Conservation (phyloP, 306 rosid genomes). For the Lathyrus aphaca region DNA sequence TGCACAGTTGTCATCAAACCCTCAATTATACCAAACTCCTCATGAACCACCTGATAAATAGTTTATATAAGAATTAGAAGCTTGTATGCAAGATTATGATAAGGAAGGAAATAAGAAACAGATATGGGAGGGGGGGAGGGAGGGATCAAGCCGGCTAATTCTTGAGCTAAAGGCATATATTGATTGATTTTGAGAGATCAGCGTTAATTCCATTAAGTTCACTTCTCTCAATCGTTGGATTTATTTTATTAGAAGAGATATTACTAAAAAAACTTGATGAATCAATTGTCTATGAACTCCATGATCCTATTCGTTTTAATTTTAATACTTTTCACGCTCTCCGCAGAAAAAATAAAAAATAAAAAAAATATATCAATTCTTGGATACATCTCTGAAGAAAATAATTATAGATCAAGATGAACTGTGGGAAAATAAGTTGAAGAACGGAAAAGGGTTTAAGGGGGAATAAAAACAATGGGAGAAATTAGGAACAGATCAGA, state of each 20-base stretch:
- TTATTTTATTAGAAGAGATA: not conserved
- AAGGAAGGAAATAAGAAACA: not conserved
- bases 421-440: constrained; percentile 1
- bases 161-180: not conserved
- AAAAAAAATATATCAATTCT: not conserved
- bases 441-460: not conserved
- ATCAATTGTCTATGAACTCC: not conserved
- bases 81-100: not conserved
- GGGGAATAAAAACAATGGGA: too few species aligned
- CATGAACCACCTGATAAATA: constrained; percentile 77
- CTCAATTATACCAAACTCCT: constrained; percentile 92
- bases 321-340: not conserved
- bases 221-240: constrained; percentile 6
- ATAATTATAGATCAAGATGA: constrained; percentile 4
- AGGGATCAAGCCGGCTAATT: not conserved
- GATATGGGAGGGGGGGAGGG: not conserved
- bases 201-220: not conserved
- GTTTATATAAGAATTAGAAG: not conserved
- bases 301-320: not conserved
- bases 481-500: too few species aligned
- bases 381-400: not conserved
- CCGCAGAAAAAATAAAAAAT: not conserved
- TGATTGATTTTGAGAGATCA: not conserved
- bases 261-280: constrained; percentile 6
- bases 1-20: constrained; percentile 99